Conservation (phyloP, 306 rosid genomes). For the Ormosia emarginata region DNA sequence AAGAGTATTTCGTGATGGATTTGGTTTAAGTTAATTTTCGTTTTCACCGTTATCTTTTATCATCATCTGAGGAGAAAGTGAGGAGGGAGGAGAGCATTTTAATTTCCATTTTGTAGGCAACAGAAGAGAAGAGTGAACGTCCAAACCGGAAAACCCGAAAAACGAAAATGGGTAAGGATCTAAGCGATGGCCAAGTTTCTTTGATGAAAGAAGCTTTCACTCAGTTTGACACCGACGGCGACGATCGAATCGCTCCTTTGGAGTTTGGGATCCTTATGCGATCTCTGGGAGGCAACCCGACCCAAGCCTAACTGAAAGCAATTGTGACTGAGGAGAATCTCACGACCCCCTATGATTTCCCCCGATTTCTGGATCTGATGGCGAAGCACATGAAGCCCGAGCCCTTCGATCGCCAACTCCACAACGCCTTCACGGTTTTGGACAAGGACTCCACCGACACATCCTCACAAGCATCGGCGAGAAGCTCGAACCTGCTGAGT, state of each 20-base stretch:
- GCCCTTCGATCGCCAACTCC: conserved; percentile 95
- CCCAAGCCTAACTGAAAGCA: conserved; percentile 94
- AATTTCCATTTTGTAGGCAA: neutral
- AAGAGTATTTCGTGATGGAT: too few species aligned
- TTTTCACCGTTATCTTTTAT: neutral
- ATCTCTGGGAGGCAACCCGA: conserved; percentile 93
- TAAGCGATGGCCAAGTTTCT: conserved; percentile 85
- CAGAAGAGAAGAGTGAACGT: neutral
- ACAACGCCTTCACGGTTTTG: conserved; percentile 91
- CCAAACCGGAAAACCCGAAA: conserved; percentile 23
- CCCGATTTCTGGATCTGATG: conserved; percentile 80
- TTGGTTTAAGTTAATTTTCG: too few species aligned
- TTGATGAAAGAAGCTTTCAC: conserved; percentile 97
- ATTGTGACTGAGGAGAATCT: conserved; percentile 77
- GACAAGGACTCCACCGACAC: conserved; percentile 83
- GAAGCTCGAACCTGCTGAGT: conserved; percentile 93
- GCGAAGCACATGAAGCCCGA: conserved; percentile 97
- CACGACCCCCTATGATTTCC: conserved; percentile 75
- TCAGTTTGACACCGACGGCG: conserved; percentile 81
- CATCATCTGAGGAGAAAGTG: neutral
- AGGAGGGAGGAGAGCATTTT: neutral
- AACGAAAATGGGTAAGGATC: conserved; percentile 76
- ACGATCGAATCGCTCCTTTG: conserved; percentile 90
- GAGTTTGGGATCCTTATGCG: conserved; percentile 98
- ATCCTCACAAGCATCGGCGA: conserved; percentile 93